Conservation (phyloP, 352 stramenopile genomes). For the Phytophthora citrophthora region DNA sequence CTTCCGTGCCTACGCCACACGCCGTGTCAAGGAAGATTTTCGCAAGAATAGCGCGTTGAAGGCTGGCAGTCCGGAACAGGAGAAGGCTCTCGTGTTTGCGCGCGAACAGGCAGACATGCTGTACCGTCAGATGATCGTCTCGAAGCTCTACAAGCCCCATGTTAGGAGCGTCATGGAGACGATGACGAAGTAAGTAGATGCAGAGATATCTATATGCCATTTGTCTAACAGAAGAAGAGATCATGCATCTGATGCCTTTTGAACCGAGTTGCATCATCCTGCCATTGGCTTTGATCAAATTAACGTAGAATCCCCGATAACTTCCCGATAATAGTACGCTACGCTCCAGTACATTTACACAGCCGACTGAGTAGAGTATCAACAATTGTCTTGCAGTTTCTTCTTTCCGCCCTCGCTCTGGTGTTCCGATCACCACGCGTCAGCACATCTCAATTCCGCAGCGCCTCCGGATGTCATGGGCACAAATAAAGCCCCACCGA, state of each 20-base stretch:
- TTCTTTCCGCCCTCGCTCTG: neutral
- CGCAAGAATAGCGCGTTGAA: conserved; percentile 64
- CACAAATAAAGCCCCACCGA: conserved; percentile 6
- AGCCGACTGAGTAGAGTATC: no score
- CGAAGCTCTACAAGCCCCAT: conserved; percentile 70
- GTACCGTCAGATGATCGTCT: conserved; percentile 68
- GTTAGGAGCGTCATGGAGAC: conserved; percentile 77
- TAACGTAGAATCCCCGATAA: no score
- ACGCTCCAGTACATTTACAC: no score
- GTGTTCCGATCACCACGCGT: conserved; percentile 18
- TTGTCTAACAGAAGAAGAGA: no score
- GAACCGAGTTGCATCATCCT: no score
- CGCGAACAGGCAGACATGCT: conserved; percentile 60
- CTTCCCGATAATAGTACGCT: no score
- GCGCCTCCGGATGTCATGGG: conserved; percentile 23
- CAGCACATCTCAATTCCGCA: conserved; percentile 21
- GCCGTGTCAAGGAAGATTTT: conserved; percentile 79
- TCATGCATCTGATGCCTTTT: no score
- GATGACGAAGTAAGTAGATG: conserved; percentile 19
- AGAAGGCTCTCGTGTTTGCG: conserved; percentile 51
- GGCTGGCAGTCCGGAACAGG: conserved; percentile 52
- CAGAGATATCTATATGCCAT: neutral
- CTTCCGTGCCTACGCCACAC: conserved; percentile 70
- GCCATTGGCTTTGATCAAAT: no score
- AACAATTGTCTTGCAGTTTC: neutral